Evolutionary conservation across 2,329 filamentous ascomycete species (phyloP).

Genomic region (Penicillium frequentans): DNA sequence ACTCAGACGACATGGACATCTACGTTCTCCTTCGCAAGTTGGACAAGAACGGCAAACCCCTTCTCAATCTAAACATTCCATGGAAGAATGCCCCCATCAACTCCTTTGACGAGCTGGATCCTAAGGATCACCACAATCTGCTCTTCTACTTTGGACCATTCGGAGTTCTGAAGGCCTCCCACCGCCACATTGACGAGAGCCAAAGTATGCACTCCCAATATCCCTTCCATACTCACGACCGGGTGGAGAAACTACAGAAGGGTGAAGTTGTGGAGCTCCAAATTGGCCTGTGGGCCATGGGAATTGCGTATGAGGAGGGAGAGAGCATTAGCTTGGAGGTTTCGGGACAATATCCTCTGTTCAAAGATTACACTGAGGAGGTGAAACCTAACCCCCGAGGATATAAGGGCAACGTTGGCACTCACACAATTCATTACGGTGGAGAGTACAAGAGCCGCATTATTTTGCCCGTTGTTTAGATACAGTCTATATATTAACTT

Average conservation of each 20-base stretch:
- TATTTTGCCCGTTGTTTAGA: not conserved
- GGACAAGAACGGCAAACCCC: not conserved
- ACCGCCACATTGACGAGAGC: not conserved
- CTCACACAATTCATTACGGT: not conserved
- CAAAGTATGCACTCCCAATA: not conserved
- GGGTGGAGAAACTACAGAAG: not conserved
- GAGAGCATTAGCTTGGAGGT: not conserved
- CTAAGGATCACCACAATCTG: not conserved
- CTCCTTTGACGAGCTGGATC: not conserved
- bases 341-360: not conserved
- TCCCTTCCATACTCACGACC: not conserved
- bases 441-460: not conserved
- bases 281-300: not conserved
- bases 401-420: not conserved
- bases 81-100: not conserved
- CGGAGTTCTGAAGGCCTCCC: not conserved
- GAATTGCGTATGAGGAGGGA: not conserved
- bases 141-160: not conserved
- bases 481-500: not conserved
- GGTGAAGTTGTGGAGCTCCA: not conserved
- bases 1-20: constrained; percentile 5
- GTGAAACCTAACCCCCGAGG: not conserved
- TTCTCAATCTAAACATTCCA: constrained; percentile 2
- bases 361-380: not conserved
- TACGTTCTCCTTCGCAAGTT: constrained; percentile 4